Base-by-base conservation (phyloP, 2,329 filamentous ascomycete species). In the Penicillium sp. region DNA sequence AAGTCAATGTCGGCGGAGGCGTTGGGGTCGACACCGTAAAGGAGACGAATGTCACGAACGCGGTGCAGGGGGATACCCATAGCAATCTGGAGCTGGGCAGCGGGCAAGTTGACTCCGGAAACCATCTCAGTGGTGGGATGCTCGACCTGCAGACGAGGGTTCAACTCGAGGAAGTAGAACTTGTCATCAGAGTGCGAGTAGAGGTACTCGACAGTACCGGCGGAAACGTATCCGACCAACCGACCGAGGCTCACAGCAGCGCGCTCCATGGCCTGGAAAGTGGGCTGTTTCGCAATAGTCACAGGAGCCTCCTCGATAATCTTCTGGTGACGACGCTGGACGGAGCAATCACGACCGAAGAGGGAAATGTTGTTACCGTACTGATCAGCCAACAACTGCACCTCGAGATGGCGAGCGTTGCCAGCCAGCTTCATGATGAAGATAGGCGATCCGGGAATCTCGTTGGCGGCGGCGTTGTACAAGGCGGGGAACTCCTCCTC, bases 391-490 rank as follows among this genome's bases (percentile, higher is more conserved):
- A 99, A 84, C 65, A 99, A 82, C 80, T 99, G 94, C 58, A 99
- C 95, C 79, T 99, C 94, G 80, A 99, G 82, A 84, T 99, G 94
- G 67, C 94, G 85, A 41, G 94, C 94, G 74, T 96, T 96, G 68
- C 93, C 94, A 50, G 94, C 94, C 63, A 99, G 83, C 86, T 99
- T 97, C 94, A 99, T 99, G 81, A 99, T 96, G 84, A 99, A 99
- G 78, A 99, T 99, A 67, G 95, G 94, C 31, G 94, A 99, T 48
- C 95, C 95, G 12, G 94, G 95, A 67, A 99, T 97, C 78, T 99
- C 95, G 76, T 89, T 96, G 6, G 94, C 93, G 23, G 95, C 94
- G 46, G 93, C 94, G 78, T 95, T 94, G 84, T 97, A 99, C 46
- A 97, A 82, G 67, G 84, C 82, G 73, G 89, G 84, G 70, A 99